These are phyloP conservation scores for Euphorbia neoarborescens DNA, from an alignment of 441 rosid genomes.

Conservation along the genomic window DNA sequence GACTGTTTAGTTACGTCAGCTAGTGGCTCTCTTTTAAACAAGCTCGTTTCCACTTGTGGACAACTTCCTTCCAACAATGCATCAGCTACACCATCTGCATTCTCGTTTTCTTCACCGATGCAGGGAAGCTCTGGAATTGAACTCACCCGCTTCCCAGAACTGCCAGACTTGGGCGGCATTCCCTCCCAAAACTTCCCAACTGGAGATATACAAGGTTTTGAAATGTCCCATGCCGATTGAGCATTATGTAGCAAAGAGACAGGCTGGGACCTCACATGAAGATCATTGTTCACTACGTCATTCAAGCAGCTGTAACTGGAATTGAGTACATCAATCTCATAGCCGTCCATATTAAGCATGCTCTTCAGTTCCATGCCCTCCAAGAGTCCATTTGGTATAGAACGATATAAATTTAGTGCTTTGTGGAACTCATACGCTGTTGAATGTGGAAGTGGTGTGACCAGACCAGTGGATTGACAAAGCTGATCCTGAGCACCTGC, in stretches of 20 bases:
- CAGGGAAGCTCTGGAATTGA: constrained; percentile 73
- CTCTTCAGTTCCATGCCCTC: constrained; percentile 37
- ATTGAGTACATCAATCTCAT: constrained; percentile 26
- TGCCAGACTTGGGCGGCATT: constrained; percentile 46
- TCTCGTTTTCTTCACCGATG: constrained; percentile 79
- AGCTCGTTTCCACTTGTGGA: constrained; percentile 28
- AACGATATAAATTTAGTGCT: constrained; percentile 36
- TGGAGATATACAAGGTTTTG: constrained; percentile 52
- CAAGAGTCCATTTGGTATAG: constrained; percentile 61
- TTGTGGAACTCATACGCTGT: constrained; percentile 32
- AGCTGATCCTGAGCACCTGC: constrained; percentile 54
- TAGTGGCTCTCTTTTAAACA: constrained; percentile 51
- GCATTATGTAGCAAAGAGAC: constrained; percentile 40
- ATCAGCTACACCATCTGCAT: constrained; percentile 39
- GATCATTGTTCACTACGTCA: constrained; percentile 28
- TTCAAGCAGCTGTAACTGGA: constrained; percentile 30
- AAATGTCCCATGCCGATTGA: constrained; percentile 33
- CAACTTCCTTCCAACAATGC: constrained; percentile 30
- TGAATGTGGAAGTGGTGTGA: constrained; percentile 53
- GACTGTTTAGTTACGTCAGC: constrained; percentile 43
- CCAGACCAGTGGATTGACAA: constrained; percentile 52
- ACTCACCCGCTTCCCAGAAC: constrained; percentile 64
- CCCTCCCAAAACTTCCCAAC: constrained; percentile 69
- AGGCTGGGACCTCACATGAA: constrained; percentile 36
- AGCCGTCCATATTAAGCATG: constrained; percentile 18